These are phyloP conservation scores for Podospora pseudoanserina DNA, from an alignment of 495 filamentous ascomycete species.

Conservation along the genomic window DNA sequence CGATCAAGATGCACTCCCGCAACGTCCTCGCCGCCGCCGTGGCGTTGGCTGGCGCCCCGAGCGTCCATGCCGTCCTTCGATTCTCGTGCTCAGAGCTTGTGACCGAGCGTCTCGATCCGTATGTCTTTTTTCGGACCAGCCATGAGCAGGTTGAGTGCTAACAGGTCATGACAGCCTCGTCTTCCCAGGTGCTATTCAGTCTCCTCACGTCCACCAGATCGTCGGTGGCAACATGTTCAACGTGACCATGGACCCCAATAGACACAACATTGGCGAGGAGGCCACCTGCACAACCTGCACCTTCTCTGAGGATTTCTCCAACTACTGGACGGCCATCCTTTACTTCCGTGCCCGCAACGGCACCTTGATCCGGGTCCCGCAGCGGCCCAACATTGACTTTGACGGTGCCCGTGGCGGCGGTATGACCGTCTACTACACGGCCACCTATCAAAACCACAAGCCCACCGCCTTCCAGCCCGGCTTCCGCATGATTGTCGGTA, in stretches of 20 bases:
- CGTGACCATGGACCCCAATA: slow-evolving; percentile 29
- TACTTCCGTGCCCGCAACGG: slow-evolving; percentile 41
- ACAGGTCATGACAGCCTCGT: slow-evolving; percentile 21
- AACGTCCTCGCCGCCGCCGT: slow-evolving; percentile 15
- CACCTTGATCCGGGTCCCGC: slow-evolving; percentile 36
- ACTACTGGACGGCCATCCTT: slow-evolving; percentile 45
- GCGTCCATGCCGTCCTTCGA: slow-evolving; percentile 45
- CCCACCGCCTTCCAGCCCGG: slow-evolving; percentile 49
- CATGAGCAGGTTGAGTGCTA: neutral
- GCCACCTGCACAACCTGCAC: slow-evolving; percentile 37
- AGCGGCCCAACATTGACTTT: slow-evolving; percentile 25
- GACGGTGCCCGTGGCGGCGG: slow-evolving; percentile 32
- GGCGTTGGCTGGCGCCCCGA: slow-evolving; percentile 15
- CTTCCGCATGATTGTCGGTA: slow-evolving; percentile 72
- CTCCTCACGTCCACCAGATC: slow-evolving; percentile 29
- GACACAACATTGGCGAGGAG: slow-evolving; percentile 30
- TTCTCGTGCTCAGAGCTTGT: slow-evolving; percentile 52
- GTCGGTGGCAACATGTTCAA: slow-evolving; percentile 35
- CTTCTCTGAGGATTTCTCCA: slow-evolving; percentile 39
- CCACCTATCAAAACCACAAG: slow-evolving; percentile 34
- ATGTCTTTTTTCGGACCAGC: slow-evolving; percentile 20
- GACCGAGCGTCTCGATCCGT: slow-evolving; percentile 30
- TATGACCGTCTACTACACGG: slow-evolving; percentile 45
- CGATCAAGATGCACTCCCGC: slow-evolving; percentile 9
- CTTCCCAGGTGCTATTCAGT: slow-evolving; percentile 21